Evolutionary conservation across 1,139 yeast species (phyloP), one percentile per base, ranked within the genome.

Genomic region (Suhomyces kunorum): DNA sequence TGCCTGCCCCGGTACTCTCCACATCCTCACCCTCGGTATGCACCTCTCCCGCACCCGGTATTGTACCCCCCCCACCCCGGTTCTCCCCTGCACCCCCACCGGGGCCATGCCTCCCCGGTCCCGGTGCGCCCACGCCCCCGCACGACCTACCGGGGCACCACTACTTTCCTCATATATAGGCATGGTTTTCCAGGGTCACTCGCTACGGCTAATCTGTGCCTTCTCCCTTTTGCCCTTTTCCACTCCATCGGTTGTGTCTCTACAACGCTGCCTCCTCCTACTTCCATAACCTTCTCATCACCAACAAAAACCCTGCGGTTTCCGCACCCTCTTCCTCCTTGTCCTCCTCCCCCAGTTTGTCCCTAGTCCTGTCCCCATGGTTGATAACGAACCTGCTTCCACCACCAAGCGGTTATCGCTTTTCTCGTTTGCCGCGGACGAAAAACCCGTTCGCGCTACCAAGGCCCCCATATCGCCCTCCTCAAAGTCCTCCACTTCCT

Each of bases 331-430:
- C 16, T 6, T 14, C 7, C 17, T 27, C 29, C 17, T 13, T 14
- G 9, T 25, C 16, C 28, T 25, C n/a, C 13, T 11, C 28, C 15
- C 29, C 15, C n/a, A n/a, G n/a, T 20, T 9, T 8, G 14, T 12
- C 12, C 28, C 9, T 25, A 25, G 15, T 25, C 28, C 28, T 14
- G 16, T 13, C 18, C 16, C 24, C 23, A 33, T 33, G 36, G 36
- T 33, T 22, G 28, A 19, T 14, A 27, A 20, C 28, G 19, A 12
- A 18, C 16, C 16, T 7, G 16, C 36, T 4, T 26, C 36, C 30
- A 24, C 35, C 32, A 11, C 34, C 27, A 44, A 44, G 31, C 47
- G 47, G 20, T 44, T 46, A 29, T 44, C 47, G 32, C 42, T 44
- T 38, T 46, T 46, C 27, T 41, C 46, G 22, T 42, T 44, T 19